Evolutionary conservation across 148 eudicot genomes (phyloP).

Genomic region (Rheum nobile): DNA sequence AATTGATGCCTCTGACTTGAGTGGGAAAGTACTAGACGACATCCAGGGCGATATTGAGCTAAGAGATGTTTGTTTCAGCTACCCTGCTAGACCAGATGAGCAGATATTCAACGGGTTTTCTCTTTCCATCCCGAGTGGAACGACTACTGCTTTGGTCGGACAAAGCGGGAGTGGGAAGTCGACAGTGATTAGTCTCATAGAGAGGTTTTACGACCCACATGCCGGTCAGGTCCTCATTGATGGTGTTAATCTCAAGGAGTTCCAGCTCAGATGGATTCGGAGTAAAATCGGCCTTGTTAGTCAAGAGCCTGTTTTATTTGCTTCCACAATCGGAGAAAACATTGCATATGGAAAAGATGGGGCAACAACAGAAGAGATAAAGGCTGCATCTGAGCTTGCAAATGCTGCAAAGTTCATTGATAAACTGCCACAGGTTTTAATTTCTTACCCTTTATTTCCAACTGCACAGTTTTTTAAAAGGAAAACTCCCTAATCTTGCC

Average conservation of each 20-base stretch:
- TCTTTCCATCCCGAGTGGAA: conserved; percentile 40
- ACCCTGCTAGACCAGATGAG: conserved; percentile 55
- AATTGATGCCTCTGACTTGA: conserved; percentile 46
- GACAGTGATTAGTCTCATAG: conserved; percentile 52
- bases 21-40: conserved; percentile 46
- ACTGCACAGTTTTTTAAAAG: background rate
- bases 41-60: conserved; percentile 55
- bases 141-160: conserved; percentile 61
- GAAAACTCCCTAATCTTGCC: background rate
- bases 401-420: conserved; percentile 56
- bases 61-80: conserved; percentile 40
- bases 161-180: conserved; percentile 75
- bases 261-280: conserved; percentile 57
- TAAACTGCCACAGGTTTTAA: conserved; percentile 47
- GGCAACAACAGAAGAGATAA: conserved; percentile 46
- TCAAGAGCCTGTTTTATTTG: conserved; percentile 66
- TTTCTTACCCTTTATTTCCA: background rate
- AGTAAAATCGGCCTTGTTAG: conserved; percentile 58
- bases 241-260: conserved; percentile 46
- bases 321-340: conserved; percentile 49
- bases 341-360: conserved; percentile 54
- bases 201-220: conserved; percentile 66
- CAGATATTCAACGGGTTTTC: conserved; percentile 46
- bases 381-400: conserved; percentile 51
- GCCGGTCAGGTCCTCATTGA: conserved; percentile 60